These are phyloP conservation scores for Letharia columbiana DNA, from an alignment of 495 filamentous ascomycete genomes.

Conservation along the genomic window DNA sequence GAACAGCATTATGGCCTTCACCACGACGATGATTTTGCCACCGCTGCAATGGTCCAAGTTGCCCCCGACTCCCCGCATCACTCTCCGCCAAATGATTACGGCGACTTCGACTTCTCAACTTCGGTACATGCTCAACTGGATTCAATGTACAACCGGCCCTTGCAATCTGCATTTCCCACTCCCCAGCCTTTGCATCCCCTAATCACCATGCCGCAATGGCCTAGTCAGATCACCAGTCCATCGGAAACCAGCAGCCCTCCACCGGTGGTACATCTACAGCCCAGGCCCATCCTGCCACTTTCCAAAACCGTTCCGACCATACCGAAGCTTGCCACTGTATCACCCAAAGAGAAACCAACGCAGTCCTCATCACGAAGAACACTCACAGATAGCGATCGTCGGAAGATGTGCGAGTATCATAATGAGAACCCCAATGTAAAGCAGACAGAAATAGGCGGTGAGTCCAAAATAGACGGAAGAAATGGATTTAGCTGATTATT, in stretches of 20 bases:
- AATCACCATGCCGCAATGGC: conserved; percentile 43
- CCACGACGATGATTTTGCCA: conserved; percentile 29
- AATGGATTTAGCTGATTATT: conserved; percentile 26
- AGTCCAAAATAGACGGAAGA: conserved; percentile 26
- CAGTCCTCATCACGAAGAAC: conserved; percentile 73
- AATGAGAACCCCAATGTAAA: conserved; percentile 92
- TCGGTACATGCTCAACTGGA: conserved; percentile 35
- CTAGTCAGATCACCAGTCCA: conserved; percentile 44
- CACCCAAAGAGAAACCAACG: conserved; percentile 40
- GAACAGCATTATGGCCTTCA: conserved; percentile 28
- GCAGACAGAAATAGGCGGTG: conserved; percentile 96
- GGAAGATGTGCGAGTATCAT: conserved; percentile 91
- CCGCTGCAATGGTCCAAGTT: conserved; percentile 22
- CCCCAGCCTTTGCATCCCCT: conserved; percentile 42
- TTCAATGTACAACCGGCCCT: conserved; percentile 31
- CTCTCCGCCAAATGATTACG: conserved; percentile 39
- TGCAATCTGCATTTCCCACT: conserved; percentile 33
- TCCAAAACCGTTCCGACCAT: conserved; percentile 40
- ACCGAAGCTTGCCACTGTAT: conserved; percentile 42
- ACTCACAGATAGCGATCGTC: conserved; percentile 83
- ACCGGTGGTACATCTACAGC: conserved; percentile 20
- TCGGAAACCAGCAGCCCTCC: conserved; percentile 35
- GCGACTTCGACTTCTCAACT: conserved; percentile 34
- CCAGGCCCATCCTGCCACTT: conserved; percentile 31
- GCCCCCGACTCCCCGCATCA: conserved; percentile 24